Evolutionary conservation across 2,329 filamentous ascomycete genomes (phyloP).

Genomic region (Ophiostoma novo-ulmi): DNA sequence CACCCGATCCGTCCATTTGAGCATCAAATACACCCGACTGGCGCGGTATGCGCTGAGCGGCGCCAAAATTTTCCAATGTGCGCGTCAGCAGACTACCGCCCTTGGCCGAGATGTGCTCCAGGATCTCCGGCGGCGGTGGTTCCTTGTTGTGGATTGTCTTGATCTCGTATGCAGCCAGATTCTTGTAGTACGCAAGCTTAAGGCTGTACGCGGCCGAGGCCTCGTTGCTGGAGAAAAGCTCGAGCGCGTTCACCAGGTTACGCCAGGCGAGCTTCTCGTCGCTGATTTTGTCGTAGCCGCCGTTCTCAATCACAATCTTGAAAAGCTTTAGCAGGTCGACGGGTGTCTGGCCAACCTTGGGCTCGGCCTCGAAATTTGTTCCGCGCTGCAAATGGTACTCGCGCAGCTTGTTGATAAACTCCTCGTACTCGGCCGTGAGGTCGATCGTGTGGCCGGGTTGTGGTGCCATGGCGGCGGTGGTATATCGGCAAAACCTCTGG

Average conservation of each 20-base stretch:
- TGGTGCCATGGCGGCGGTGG: slow-evolving; percentile 33
- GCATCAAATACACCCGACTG: slow-evolving; percentile 36
- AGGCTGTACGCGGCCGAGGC: slow-evolving; percentile 79
- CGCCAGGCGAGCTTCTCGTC: slow-evolving; percentile 84
- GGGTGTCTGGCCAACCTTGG: slow-evolving; percentile 70
- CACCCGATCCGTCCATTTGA: background rate
- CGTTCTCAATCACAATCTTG: slow-evolving; percentile 67
- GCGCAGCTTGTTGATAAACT: slow-evolving; percentile 68
- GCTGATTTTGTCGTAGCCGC: slow-evolving; percentile 81
- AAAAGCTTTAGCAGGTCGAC: slow-evolving; percentile 76
- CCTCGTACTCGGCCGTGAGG: slow-evolving; percentile 64
- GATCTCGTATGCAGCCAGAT: slow-evolving; percentile 83
- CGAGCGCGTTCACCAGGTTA: slow-evolving; percentile 69
- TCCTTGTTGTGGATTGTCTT: slow-evolving; percentile 69
- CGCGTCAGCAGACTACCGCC: slow-evolving; percentile 73
- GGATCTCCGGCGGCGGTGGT: slow-evolving; percentile 79
- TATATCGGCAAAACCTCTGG: background rate
- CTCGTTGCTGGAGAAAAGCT: slow-evolving; percentile 68
- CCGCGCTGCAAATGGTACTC: slow-evolving; percentile 75
- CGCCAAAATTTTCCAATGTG: slow-evolving; percentile 66
- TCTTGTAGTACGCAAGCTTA: slow-evolving; percentile 86
- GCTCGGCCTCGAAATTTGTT: slow-evolving; percentile 71
- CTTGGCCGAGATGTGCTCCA: slow-evolving; percentile 82
- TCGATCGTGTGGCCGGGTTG: slow-evolving; percentile 45
- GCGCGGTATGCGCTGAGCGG: slow-evolving; percentile 35